phyloP scores from a whole-genome alignment of 148 eudicot genomes.

The Nepenthes gracilis region DNA sequence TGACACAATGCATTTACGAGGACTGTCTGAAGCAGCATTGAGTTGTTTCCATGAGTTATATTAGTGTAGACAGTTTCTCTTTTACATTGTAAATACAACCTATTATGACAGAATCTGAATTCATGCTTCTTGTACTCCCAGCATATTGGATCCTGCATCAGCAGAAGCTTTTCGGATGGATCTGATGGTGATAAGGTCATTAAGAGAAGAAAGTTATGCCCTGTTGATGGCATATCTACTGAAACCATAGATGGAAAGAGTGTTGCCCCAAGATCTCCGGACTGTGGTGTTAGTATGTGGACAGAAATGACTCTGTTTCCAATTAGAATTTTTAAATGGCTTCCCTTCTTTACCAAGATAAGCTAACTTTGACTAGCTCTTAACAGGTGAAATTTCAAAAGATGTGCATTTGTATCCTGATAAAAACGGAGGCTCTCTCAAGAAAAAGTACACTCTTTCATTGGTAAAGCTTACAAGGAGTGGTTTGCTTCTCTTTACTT shows the following conservation, averaged over 20 bases:
- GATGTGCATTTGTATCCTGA: conserved; percentile 20
- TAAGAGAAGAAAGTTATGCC: conserved; percentile 44
- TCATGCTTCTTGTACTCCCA: conserved; percentile 11
- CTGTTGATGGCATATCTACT: conserved; percentile 21
- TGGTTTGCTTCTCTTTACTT: conserved; percentile 60
- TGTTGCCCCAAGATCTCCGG: conserved; percentile 2
- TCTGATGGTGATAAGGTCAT: conserved; percentile 20
- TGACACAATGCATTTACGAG: too few relatives aligned
- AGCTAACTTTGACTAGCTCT: conserved; percentile 7
- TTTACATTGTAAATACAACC: too few relatives aligned
- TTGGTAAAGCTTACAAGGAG: conserved; percentile 68
- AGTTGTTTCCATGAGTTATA: too few relatives aligned
- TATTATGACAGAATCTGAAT: not conserved
- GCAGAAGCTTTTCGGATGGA: conserved; percentile 11
- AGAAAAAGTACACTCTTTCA: conserved; percentile 27
- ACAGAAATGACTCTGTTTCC: not conserved
- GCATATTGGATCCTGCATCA: conserved; percentile 20
- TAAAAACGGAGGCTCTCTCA: conserved; percentile 13
- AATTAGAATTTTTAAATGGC: not conserved
- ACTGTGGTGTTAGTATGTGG: not conserved
- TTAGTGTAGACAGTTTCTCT: too few relatives aligned
- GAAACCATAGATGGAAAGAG: conserved; percentile 10
- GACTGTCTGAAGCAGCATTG: too few relatives aligned
- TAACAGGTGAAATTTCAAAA: conserved; percentile 21
- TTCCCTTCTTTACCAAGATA: not conserved